These are phyloP conservation scores for Skeletonema costatum DNA, from an alignment of 108 stramenopile species.

Conservation along the genomic window DNA sequence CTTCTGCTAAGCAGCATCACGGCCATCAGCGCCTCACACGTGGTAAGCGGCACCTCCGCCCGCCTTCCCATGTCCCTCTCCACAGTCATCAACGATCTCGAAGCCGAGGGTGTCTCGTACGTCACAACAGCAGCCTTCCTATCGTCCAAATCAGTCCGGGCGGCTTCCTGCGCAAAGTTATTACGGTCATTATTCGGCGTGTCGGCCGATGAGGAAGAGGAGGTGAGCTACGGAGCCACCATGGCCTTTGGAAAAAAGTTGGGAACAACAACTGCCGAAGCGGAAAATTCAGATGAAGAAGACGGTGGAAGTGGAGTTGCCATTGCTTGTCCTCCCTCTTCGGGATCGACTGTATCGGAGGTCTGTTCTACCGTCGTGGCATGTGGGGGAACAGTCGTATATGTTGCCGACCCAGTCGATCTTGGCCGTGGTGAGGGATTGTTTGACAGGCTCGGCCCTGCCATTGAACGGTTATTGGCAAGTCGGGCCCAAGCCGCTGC, in stretches of 20 bases:
- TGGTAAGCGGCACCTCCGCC: slow-evolving; percentile 57
- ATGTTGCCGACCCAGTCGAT: slow-evolving; percentile 63
- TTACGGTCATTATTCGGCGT: slow-evolving; percentile 52
- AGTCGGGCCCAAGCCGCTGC: slow-evolving; percentile 31
- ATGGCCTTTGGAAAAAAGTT: slow-evolving; percentile 74
- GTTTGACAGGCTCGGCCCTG: slow-evolving; percentile 75
- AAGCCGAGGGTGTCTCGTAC: slow-evolving; percentile 66
- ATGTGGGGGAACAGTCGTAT: slow-evolving; percentile 77
- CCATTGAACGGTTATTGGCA: slow-evolving; percentile 69
- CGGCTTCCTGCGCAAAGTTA: slow-evolving; percentile 20
- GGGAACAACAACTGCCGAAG: slow-evolving; percentile 9
- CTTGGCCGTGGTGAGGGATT: slow-evolving; percentile 78
- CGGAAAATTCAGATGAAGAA: slow-evolving; percentile 30
- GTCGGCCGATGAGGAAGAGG: slow-evolving; percentile 26
- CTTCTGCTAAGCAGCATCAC: background rate
- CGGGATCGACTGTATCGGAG: slow-evolving; percentile 46
- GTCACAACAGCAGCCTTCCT: slow-evolving; percentile 77
- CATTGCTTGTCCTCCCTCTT: slow-evolving; percentile 49
- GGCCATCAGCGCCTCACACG: slow-evolving; percentile 26
- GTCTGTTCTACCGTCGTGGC: slow-evolving; percentile 73
- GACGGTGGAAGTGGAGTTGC: slow-evolving; percentile 56
- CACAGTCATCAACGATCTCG: slow-evolving; percentile 75
- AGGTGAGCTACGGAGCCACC: slow-evolving; percentile 47
- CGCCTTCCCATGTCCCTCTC: slow-evolving; percentile 85
- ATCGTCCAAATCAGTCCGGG: slow-evolving; percentile 65